Percentiles rank a stretch among this genome's conserved stretches.
Conservation (phyloP, 2,329 filamentous ascomycete genomes). For the Verticillium longisporum region DNA sequence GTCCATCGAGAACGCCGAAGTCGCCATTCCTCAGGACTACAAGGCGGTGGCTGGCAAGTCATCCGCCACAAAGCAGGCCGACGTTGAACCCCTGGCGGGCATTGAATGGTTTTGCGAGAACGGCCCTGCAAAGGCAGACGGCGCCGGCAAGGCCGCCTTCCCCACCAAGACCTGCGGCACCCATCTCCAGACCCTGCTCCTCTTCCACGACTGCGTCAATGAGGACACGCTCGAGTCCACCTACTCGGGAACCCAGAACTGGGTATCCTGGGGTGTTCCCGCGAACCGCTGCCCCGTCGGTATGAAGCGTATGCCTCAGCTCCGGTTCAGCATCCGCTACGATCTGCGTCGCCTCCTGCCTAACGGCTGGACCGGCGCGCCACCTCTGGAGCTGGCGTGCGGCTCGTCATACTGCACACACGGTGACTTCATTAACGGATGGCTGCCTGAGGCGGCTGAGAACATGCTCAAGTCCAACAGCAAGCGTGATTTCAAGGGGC, state of each 20-base stretch:
- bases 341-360: constrained; percentile 34
- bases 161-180: constrained; percentile 19
- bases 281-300: constrained; percentile 30
- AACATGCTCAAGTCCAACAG: constrained; percentile 30
- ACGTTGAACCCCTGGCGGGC: constrained; percentile 10
- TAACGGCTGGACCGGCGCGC: constrained; percentile 33
- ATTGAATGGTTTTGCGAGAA: constrained; percentile 24
- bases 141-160: constrained; percentile 18
- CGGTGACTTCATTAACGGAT: constrained; percentile 42
- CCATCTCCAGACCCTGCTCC: constrained; percentile 17
- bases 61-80: constrained; percentile 19
- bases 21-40: constrained; percentile 36
- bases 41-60: constrained; percentile 32
- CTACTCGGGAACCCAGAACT: constrained; percentile 13
- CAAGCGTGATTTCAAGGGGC: constrained; percentile 27
- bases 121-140: constrained; percentile 6
- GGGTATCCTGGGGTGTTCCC: constrained; percentile 6
- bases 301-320: constrained; percentile 38
- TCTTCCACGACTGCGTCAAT: constrained; percentile 18
- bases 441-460: constrained; percentile 29
- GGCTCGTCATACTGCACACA: constrained; percentile 33
- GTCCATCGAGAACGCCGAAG: constrained; percentile 30
- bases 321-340: constrained; percentile 39
- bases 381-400: constrained; percentile 35
- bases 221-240: constrained; percentile 14